A percentile compares a stretch with the other conserved stretches of the same genome.
phyloP scores from a whole-genome alignment of 1,284 basidiomycete species.

The Schizophyllum amplum region DNA sequence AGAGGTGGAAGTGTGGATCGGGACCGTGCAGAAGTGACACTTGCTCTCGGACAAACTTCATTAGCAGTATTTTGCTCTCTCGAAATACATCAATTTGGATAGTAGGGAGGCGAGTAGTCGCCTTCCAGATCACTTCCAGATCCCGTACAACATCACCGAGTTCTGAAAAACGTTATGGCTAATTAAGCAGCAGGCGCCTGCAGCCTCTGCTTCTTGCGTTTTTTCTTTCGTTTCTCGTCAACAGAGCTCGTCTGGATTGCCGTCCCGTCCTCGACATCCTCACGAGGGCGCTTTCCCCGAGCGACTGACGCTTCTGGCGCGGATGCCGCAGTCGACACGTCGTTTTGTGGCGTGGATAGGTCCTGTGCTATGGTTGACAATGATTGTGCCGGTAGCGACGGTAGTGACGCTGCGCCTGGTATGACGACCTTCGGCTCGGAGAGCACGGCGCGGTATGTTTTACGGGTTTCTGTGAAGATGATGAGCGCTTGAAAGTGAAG shows the following conservation, averaged over 20 bases:
- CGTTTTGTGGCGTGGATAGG: neutral
- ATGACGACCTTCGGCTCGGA: constrained; percentile 62
- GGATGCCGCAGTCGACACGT: neutral
- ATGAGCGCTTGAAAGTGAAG: too few species aligned
- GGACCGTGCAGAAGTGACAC: neutral
- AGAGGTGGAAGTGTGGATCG: neutral
- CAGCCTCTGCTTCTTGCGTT: neutral
- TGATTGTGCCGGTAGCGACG: neutral
- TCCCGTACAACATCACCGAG: too few species aligned
- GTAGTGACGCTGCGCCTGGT: constrained; percentile 20
- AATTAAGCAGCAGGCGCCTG: too few species aligned
- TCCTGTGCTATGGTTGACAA: neutral
- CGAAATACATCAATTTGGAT: too few species aligned
- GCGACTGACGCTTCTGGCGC: neutral
- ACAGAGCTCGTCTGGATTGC: neutral
- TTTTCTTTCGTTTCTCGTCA: neutral
- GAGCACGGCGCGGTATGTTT: constrained; percentile 60
- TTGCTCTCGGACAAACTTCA: too few species aligned
- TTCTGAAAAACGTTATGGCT: too few species aligned
- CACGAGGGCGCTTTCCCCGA: neutral
- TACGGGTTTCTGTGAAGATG: constrained; percentile 43
- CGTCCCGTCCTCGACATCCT: neutral
- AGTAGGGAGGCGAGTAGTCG: too few species aligned
- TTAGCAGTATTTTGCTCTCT: too few species aligned
- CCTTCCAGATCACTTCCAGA: too few species aligned